Base-by-base conservation (phyloP, 75 land plant species). In the Pinus albicaulis region DNA sequence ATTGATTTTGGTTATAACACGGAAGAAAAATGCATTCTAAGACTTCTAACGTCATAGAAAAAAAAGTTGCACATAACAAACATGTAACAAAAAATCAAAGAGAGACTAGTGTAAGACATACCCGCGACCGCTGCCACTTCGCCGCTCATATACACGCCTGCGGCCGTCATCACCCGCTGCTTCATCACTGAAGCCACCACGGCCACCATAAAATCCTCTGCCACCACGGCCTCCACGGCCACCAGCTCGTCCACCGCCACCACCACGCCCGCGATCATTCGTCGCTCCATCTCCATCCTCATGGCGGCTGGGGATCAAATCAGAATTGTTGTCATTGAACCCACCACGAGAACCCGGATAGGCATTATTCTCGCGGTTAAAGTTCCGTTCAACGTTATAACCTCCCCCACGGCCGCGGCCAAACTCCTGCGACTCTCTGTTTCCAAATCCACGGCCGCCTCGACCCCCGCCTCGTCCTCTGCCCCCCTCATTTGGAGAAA, bases 71-170 rank as follows among this genome's bases (percentile, higher is more conserved):
- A 48, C 11, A 48, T 38, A 38, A 38, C 5, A 38, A 38, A 38
- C 53, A 48, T 48, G 11, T 48, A 48, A 48, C 13, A 48, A 48
- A 48, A 48, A 48, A 48, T 2, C 12, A 12, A 3, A 48, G 53
- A 48, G 53, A 48, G 11, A 10, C 12, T 48, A 10, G 53, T 48
- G 53, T 48, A 4, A 26, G 41, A 19, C 60, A 58, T 77, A 86
- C 88, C 86, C 81, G 25, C 80, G 86, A 14, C 86, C 86, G 52
- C 82, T 74, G 78, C 82, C 82, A 38, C 85, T 86, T 38, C 76
- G 76, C 23, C 88, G 82, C 26, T 86, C 88, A 68, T 80, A 84
- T 31, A 28, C 74, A 10, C 88, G 86, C 55, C 81, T 66, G 71
- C 71, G 23, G 24, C 10, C 8, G 11, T 68, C 71, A 16, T 68